Base-by-base conservation (phyloP, 2,329 filamentous ascomycete species). In the Calonectria multiphialidica region DNA sequence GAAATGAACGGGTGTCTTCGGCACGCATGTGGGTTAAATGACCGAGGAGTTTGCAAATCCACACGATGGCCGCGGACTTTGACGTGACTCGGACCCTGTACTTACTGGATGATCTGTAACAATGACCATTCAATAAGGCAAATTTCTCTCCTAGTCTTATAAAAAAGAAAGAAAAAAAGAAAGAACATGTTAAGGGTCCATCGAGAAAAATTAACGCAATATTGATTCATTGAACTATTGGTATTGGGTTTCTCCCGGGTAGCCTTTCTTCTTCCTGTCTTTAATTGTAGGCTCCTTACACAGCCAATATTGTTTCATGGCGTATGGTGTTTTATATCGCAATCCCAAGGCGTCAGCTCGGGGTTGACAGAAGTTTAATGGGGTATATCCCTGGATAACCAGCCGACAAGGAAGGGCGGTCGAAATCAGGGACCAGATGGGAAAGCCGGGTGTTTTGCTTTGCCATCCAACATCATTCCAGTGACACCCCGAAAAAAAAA, bases 31-130 rank as follows among this genome's bases (percentile, higher is more conserved):
- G 63, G 28, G 53, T 40, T 35, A 40, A 66, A 55, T 44, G 33
- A 25, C 23, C 1, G 59, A 47, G 62, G 35, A 44, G 25, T 16
- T 18, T 13, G 25, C 16, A 18, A 13, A 25, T 55, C 63, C 44
- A 65, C 62, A 28, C 28, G 9, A 40, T 25, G 10, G 23, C 25
- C 15, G 16, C 2, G 23, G 23, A 44, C 57, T 62, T 62, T 28
- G 40, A 44, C 57, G 40, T 62, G 57, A 40, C 57, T 62, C 57
- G 40, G 57, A 62, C n/a, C n/a, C n/a, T 37, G n/a, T 23, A 40
- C n/a, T n/a, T 25, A 40, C 25, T 21, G 53, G 53, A 23, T 25
- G n/a, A 16, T 59, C 21, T 59, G 53, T 59, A 40, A 59, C 33
- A 59, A 40, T 25, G 13, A 40, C 21, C 21, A 59, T 40, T 40